phyloP scores from a whole-genome alignment of 495 filamentous ascomycete genomes.

The Aspergillus kassunensis region DNA sequence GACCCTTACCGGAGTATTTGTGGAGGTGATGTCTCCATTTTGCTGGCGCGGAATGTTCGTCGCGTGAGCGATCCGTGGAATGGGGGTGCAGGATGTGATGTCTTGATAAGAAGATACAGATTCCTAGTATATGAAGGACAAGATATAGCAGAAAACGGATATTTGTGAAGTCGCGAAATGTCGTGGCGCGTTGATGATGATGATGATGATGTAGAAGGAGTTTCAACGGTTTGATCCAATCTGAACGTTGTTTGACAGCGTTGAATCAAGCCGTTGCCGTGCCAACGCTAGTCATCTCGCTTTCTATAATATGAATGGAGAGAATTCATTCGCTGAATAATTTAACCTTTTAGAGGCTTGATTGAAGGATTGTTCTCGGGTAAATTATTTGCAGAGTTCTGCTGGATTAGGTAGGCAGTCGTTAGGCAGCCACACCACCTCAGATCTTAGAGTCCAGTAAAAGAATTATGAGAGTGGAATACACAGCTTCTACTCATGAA shows the following conservation, averaged over 20 bases:
- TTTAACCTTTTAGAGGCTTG: neutral
- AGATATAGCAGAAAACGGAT: slow-evolving; percentile 6
- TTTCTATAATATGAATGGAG: too few species aligned
- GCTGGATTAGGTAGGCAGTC: neutral
- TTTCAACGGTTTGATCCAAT: neutral
- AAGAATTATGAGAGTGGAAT: neutral
- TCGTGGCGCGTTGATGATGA: neutral
- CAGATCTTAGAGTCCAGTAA: neutral
- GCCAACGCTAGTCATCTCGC: neutral
- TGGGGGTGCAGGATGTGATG: neutral
- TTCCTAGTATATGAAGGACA: neutral
- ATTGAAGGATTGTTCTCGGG: neutral
- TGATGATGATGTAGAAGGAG: too few species aligned
- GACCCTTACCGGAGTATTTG: slow-evolving; percentile 17
- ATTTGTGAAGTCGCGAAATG: neutral
- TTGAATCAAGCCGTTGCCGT: too few species aligned
- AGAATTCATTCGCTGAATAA: neutral
- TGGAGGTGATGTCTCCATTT: slow-evolving; percentile 11
- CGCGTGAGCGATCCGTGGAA: slow-evolving; percentile 51
- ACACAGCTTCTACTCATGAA: neutral
- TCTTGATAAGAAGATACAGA: slow-evolving; percentile 4
- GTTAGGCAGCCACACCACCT: neutral
- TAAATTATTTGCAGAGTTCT: neutral
- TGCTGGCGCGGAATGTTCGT: slow-evolving; percentile 39
- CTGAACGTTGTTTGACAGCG: too few species aligned